Evolutionary conservation across 192 early-diverging fungal genomes (phyloP), one percentile per base, ranked within the genome.

Genomic region (Backusella morwellensis): DNA sequence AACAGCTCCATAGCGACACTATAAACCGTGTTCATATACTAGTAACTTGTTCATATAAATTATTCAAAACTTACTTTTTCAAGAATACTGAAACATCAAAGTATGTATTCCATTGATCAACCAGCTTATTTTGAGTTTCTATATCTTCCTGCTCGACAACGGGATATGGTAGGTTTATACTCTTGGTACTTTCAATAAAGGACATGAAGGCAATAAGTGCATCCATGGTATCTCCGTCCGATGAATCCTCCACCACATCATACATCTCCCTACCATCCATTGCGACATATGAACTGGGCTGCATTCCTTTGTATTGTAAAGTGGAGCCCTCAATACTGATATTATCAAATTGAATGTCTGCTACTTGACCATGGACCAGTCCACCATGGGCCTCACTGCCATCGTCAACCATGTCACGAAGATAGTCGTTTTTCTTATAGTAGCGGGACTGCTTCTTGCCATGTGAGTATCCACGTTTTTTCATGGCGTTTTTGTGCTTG

Each of bases 1-100:
- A 86, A 66, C 29, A 82, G 71, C 17, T 86, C 83, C 67, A 86
- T 70, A 6, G 67, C 77, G 73, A 84, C 47, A 74, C 77, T 79
- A 66, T 21, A 63, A 21, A 50, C 47, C 47, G 6, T 29, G 5
- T 23, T 32, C n/a, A 40, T 15, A 41, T 47, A 32, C 17, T 29
- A 32, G 26, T 26, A 26, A 1, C 9, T 12, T 40, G 4, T 35
- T 19, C 6, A 44, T 23, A 29, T 42, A 69, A 38, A 21, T 12
- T 44, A 47, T 40, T 40, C 12, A 44, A 26, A 32, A 56, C 36
- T 63, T 70, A 79, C 77, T 79, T 63, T 50, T 79, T 79, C 26
- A 79, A 35, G 47, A 74, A 79, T 14, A 68, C 12, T 23, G 73
- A 67, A 11, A 73, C 63, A 56, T 79, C 73, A 63, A 79, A 67